phyloP scores from a whole-genome alignment of 2,329 filamentous ascomycete species.

The Arachnomyces sp. region DNA sequence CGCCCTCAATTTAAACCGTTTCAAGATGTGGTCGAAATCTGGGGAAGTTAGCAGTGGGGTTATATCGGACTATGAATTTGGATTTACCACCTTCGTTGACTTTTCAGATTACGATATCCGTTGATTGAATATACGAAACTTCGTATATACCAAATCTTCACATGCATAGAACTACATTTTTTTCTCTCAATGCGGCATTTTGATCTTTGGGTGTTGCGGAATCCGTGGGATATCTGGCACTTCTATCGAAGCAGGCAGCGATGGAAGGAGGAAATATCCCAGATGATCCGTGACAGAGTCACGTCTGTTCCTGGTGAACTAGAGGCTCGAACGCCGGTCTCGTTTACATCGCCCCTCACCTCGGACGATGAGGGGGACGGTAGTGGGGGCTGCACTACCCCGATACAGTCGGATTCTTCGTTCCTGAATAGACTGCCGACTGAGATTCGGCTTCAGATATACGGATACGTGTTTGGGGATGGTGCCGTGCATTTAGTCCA shows the following conservation, averaged over 20 bases:
- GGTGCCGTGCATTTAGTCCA: conserved; percentile 29
- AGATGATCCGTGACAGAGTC: conserved; percentile 19
- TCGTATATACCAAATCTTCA: no score
- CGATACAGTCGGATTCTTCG: no score
- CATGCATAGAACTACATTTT: background rate
- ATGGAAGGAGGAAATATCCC: conserved; percentile 28
- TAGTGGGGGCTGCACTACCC: no score
- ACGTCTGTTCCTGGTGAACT: no score
- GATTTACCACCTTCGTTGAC: no score
- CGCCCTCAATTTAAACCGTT: no score
- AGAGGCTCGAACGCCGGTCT: conserved; percentile 40
- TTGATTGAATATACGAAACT: no score
- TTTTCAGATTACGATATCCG: no score
- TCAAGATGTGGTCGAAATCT: no score
- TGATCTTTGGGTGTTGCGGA: conserved; percentile 30
- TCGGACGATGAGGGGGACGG: conserved; percentile 19
- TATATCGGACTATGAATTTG: no score
- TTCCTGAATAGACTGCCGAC: conserved; percentile 18
- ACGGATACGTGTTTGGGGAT: conserved; percentile 27
- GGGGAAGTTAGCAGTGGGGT: no score
- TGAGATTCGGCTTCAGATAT: conserved; percentile 33
- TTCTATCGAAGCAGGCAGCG: conserved; percentile 28
- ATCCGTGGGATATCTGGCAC: conserved; percentile 33
- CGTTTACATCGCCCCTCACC: conserved; percentile 70
- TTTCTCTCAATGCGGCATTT: conserved; percentile 27